phyloP scores from a whole-genome alignment of 73 alveolate genomes.

The Tetrahymena thermophila region DNA sequence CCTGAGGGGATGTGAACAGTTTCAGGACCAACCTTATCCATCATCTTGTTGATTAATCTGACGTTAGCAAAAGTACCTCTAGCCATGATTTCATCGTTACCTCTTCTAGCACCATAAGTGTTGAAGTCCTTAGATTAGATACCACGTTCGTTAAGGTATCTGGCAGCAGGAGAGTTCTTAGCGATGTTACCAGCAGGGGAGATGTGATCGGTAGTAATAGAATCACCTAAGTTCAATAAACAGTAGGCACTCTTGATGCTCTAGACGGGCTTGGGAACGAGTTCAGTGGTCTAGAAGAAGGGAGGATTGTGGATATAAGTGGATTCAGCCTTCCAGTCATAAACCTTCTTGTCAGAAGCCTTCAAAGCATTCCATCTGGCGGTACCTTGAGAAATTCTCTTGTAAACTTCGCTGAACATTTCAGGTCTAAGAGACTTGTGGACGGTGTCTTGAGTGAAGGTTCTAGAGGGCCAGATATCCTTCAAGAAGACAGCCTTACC shows the following conservation, averaged over 20 bases:
- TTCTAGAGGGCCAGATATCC: constrained; percentile 91
- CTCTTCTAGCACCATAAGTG: constrained; percentile 89
- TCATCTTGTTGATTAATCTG: constrained; percentile 78
- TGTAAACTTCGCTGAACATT: constrained; percentile 77
- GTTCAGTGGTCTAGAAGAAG: constrained; percentile 65
- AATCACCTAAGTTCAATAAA: constrained; percentile 76
- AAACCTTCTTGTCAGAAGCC: constrained; percentile 66
- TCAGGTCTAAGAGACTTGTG: constrained; percentile 66
- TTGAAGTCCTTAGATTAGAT: constrained; percentile 74
- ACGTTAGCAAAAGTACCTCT: constrained; percentile 92
- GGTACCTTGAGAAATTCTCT: constrained; percentile 69
- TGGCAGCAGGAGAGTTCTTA: constrained; percentile 77
- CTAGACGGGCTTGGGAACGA: constrained; percentile 33
- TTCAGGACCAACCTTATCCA: constrained; percentile 69
- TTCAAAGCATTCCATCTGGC: constrained; percentile 80
- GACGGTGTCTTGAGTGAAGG: constrained; percentile 47
- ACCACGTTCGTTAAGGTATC: constrained; percentile 63
- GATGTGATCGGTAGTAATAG: constrained; percentile 89
- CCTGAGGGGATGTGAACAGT: constrained; percentile 76
- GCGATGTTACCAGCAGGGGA: constrained; percentile 93
- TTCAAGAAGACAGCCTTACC: constrained; percentile 80
- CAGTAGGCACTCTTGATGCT: constrained; percentile 64
- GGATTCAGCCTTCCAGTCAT: constrained; percentile 70
- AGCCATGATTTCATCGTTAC: constrained; percentile 88
- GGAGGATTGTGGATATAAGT: constrained; percentile 91